A percentile compares a stretch with the other conserved stretches of the same genome.
Conservation (phyloP, 1,284 basidiomycete species). For the Trametes versicolor region DNA sequence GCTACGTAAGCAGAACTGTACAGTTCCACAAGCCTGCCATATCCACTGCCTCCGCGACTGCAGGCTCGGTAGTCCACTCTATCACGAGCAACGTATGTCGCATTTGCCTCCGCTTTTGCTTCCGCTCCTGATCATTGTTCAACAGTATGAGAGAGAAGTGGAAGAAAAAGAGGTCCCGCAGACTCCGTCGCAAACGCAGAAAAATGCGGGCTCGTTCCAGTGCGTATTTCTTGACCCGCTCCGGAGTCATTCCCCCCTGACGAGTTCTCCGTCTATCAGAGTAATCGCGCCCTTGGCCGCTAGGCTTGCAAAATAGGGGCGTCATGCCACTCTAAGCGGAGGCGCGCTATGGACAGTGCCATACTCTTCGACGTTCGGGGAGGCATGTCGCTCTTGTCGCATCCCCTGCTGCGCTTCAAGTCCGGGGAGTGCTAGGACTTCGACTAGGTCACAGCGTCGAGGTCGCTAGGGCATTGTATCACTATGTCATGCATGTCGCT, state of each 20-base stretch:
- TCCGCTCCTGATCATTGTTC: constrained; percentile 19
- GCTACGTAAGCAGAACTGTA: constrained; percentile 56
- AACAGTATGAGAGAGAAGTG: constrained; percentile 89
- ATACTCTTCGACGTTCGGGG: constrained; percentile 31
- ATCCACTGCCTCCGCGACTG: constrained; percentile 34
- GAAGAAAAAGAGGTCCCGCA: constrained; percentile 91
- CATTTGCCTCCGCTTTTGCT: constrained; percentile 6
- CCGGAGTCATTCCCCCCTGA: constrained; percentile 2
- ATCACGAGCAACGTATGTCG: constrained; percentile 46
- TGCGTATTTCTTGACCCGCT: constrained; percentile 53
- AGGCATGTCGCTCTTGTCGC: constrained; percentile 35
- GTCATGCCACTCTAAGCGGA: constrained; percentile 35
- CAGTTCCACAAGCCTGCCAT: constrained; percentile 49
- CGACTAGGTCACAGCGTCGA: constrained; percentile 35
- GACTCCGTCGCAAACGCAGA: constrained; percentile 89
- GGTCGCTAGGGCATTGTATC: constrained; percentile 36
- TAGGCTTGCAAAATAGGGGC: constrained; percentile 43
- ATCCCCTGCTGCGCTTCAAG: constrained; percentile 38
- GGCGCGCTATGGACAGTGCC: constrained; percentile 29
- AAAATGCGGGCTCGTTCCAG: constrained; percentile 93
- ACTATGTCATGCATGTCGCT: constrained; percentile 36
- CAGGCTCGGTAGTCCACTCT: constrained; percentile 43
- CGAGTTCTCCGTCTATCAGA: constrained; percentile 37
- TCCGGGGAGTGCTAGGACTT: constrained; percentile 34
- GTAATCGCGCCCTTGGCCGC: constrained; percentile 45